Conservation (phyloP, 768 basidiomycete species). For the Lyophyllum semitale region DNA sequence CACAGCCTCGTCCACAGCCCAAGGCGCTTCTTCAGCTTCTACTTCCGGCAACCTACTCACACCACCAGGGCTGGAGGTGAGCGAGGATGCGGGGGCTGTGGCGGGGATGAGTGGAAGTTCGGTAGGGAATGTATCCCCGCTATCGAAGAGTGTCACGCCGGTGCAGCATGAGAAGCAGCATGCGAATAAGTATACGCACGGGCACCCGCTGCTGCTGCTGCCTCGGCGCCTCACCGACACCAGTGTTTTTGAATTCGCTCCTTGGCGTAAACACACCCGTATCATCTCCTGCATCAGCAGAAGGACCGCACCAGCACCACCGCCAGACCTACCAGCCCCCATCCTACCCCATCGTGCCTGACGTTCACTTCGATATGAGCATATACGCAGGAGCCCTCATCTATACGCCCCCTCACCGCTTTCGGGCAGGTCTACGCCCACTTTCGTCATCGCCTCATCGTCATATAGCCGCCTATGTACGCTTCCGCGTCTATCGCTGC, state of each 20-base stretch:
- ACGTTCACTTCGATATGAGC: too few species aligned
- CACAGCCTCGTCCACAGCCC: slow-evolving; percentile 11
- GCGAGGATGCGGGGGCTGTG: slow-evolving; percentile 48
- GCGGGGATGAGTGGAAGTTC: neutral
- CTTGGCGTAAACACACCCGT: slow-evolving; percentile 10
- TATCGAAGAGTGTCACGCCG: slow-evolving; percentile 9
- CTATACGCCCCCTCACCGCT: too few species aligned
- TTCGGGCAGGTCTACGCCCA: too few species aligned
- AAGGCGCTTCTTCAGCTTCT: slow-evolving; percentile 59
- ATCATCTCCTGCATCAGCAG: slow-evolving; percentile 26
- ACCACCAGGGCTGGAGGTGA: slow-evolving; percentile 34
- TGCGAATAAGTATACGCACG: too few species aligned
- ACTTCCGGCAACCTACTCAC: slow-evolving; percentile 63
- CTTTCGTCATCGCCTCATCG: too few species aligned
- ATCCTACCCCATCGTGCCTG: too few species aligned
- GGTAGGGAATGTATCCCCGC: slow-evolving; percentile 1
- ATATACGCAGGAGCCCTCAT: too few species aligned
- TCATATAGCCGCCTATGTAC: too few species aligned
- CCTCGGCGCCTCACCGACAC: too few species aligned
- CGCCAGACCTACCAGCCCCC: neutral
- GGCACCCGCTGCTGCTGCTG: slow-evolving; percentile 24
- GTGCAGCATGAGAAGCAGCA: neutral
- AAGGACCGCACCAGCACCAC: neutral
- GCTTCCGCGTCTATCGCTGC: too few species aligned
- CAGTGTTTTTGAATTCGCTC: slow-evolving; percentile 20